These are phyloP conservation scores for Chromosphaera perkinsii DNA, from an alignment of 208 protist genomes.

Conservation along the genomic window DNA sequence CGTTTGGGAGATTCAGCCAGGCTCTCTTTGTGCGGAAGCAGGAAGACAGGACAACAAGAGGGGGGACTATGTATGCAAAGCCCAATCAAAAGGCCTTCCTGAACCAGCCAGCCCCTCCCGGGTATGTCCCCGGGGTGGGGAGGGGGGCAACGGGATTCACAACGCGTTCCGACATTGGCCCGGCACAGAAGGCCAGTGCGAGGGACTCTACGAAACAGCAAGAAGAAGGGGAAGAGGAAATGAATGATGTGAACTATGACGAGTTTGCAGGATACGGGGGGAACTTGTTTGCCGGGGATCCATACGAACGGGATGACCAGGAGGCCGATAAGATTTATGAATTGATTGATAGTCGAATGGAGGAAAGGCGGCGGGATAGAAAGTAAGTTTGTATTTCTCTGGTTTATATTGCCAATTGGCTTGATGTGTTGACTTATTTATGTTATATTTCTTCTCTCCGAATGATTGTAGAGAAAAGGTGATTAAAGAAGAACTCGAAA, in stretches of 20 bases:
- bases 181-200: slow-evolving; percentile 34
- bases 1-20: too few relatives aligned
- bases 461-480: slow-evolving; percentile 52
- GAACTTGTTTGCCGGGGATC: slow-evolving; percentile 42
- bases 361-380: slow-evolving; percentile 55
- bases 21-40: too few relatives aligned
- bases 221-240: slow-evolving; percentile 37
- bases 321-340: slow-evolving; percentile 68
- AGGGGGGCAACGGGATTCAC: slow-evolving; percentile 77
- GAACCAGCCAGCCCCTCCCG: slow-evolving; percentile 47
- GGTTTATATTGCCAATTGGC: not conserved
- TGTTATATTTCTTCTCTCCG: too few relatives aligned
- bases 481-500: slow-evolving; percentile 47
- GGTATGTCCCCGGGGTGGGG: slow-evolving; percentile 73
- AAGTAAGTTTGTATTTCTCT: not conserved
- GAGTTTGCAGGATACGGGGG: slow-evolving; percentile 50
- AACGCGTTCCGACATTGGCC: slow-evolving; percentile 76
- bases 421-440: not conserved
- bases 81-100: too few relatives aligned
- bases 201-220: slow-evolving; percentile 22
- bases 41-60: too few relatives aligned
- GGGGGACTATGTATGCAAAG: too few relatives aligned
- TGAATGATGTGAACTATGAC: slow-evolving; percentile 64
- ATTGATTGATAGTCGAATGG: slow-evolving; percentile 59
- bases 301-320: slow-evolving; percentile 74